Conservation (phyloP, 176 grass and related monocot genomes). For the Avena insularis region DNA sequence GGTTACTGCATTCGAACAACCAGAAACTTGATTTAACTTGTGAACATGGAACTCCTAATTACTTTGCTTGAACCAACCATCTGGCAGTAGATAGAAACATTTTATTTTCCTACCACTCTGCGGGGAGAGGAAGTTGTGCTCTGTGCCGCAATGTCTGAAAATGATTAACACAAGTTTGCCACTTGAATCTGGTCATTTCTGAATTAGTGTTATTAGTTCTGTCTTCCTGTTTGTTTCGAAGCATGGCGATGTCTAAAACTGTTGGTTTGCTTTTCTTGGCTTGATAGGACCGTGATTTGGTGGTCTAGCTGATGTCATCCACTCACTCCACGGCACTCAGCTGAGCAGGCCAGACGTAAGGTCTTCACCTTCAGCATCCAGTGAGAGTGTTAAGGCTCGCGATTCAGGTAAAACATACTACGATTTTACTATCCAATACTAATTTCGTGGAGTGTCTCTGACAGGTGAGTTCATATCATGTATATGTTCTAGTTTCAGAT, state of each 20-base stretch:
- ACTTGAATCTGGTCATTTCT: not conserved
- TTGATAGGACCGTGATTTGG: conserved; percentile 69
- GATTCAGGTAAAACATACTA: conserved; percentile 57
- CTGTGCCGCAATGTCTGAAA: not conserved
- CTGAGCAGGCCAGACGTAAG: conserved; percentile 49
- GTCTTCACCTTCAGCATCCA: conserved; percentile 62
- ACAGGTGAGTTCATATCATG: conserved; percentile 27
- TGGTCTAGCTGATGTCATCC: conserved; percentile 67
- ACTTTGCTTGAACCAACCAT: not conserved
- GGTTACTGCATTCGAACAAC: too few species aligned
- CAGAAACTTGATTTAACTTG: not conserved
- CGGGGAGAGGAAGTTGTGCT: not conserved
- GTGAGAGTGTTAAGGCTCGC: conserved; percentile 51
- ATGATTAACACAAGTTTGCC: not conserved
- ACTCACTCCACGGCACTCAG: conserved; percentile 51
- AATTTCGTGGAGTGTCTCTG: not conserved
- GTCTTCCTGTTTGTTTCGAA: not conserved
- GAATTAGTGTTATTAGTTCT: not conserved
- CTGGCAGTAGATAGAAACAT: not conserved
- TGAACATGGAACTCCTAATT: not conserved
- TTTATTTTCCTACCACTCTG: not conserved
- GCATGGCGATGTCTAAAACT: not conserved
- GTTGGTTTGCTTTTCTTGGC: not conserved
- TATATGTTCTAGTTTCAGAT: conserved; percentile 60
- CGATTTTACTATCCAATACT: not conserved